Evolutionary conservation across 2,329 filamentous ascomycete genomes (phyloP), one percentile per base, ranked within the genome.

Genomic region (Tolypocladium album): DNA sequence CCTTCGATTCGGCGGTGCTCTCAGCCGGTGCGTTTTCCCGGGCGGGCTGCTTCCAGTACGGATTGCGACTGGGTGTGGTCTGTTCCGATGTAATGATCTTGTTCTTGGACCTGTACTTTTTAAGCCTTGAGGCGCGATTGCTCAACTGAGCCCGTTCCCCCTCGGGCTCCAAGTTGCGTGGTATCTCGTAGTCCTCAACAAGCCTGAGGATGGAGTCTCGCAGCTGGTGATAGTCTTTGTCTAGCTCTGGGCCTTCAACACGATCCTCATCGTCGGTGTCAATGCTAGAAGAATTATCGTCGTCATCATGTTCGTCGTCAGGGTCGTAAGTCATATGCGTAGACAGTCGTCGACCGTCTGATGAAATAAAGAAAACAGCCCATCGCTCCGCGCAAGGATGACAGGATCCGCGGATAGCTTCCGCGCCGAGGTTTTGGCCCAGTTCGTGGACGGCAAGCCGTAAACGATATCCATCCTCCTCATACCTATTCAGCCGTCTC

Each of bases 311-410:
- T 43, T 88, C 83, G 55, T 87, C 82, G 62, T 88, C 84, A 1
- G 82, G 81, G 62, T 85, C 89, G 71, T 89, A 90, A 43, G 80
- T 85, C 87, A 91, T 89, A 55, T 87, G 82, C 3, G 86, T 82
- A 9, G 86, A 87, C 47, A 95, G 76, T 58, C 79, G 79, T 67
- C 84, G 86, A 39, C 90, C 89, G 70, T 92, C 86, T 0, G 84
- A 75, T 0, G 88, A 88, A 60, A 95, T 84, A 67, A 92, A 93
- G 11, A 95, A 76, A 8, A 94, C 87, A 5, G 88, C 83, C 91
- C 91, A 96, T 60, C 87, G 81, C 73, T 95, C 91, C 1, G 88
- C 87, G 63, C 89, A 93, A 11, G 90, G 90, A 67, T 94, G 89
- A 59, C 86, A 88, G 17, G 83, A 79, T 27, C 88, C 88, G 57